Percentiles rank a stretch among this genome's conserved stretches.
Conservation (phyloP, 2,329 filamentous ascomycete genomes). For the Mollisia scopiformis region DNA sequence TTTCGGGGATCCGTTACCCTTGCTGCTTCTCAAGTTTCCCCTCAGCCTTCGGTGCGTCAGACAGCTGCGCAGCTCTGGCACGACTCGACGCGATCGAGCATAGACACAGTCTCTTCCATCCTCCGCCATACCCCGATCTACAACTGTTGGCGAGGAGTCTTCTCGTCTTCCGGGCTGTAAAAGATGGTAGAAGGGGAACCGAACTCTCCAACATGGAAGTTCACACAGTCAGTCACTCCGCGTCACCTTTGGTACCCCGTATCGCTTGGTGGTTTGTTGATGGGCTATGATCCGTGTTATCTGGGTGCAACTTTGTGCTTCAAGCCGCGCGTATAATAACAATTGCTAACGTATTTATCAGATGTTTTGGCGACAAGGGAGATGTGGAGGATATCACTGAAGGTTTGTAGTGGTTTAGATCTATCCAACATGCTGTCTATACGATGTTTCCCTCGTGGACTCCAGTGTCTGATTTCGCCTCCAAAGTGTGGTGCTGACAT, state of each 20-base stretch:
- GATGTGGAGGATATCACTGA: constrained; percentile 74
- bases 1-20: constrained; percentile 27
- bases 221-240: constrained; percentile 71
- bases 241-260: background rate
- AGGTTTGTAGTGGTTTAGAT: constrained; percentile 29
- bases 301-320: background rate
- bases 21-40: constrained; percentile 21
- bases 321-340: background rate
- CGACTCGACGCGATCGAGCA: constrained; percentile 29
- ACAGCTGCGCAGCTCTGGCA: constrained; percentile 15
- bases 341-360: constrained; percentile 44
- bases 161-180: constrained; percentile 40
- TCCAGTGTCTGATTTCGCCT: background rate
- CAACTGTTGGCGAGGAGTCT: constrained; percentile 30
- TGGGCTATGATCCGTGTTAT: background rate
- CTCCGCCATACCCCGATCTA: constrained; percentile 4
- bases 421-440: background rate
- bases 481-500: constrained; percentile 19
- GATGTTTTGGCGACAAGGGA: constrained; percentile 99
- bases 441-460: background rate
- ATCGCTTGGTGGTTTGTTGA: background rate
- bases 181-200: constrained; percentile 97
- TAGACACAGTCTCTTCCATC: constrained; percentile 15
- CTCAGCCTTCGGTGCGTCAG: constrained; percentile 30
- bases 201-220: constrained; percentile 98